These are phyloP conservation scores for Pleurotus platypus DNA, from an alignment of 768 basidiomycete species.

Conservation along the genomic window DNA sequence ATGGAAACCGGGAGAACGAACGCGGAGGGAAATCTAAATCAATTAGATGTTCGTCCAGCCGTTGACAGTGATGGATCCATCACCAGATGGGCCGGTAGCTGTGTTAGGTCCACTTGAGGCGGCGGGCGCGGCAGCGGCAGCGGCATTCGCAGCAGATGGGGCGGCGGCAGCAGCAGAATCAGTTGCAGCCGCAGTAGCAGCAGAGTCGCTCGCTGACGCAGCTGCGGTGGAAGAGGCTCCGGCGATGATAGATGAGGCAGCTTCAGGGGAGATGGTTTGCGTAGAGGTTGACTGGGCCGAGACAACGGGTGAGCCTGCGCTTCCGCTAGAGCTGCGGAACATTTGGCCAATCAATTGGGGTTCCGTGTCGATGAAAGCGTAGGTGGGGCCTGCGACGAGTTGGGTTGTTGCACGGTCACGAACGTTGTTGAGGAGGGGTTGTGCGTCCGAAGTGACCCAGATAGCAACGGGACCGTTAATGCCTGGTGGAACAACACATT, in stretches of 20 bases:
- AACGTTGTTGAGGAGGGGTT: constrained; percentile 63
- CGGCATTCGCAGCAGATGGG: constrained; percentile 13
- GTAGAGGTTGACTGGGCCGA: constrained; percentile 18
- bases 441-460: constrained; percentile 60
- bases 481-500: constrained; percentile 62
- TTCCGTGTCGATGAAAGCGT: constrained; percentile 62
- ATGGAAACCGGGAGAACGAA: not conserved
- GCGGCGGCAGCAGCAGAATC: constrained; percentile 15
- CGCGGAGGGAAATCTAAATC: not conserved
- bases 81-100: constrained; percentile 35
- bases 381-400: constrained; percentile 68
- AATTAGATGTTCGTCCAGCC: constrained; percentile 36
- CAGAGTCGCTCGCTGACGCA: constrained; percentile 30
- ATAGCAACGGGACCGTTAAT: constrained; percentile 75
- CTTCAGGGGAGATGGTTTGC: constrained; percentile 9
- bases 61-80: constrained; percentile 40
- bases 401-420: constrained; percentile 47
- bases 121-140: constrained; percentile 14
- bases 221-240: constrained; percentile 16
- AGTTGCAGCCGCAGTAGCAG: constrained; percentile 27
- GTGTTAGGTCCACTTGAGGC: constrained; percentile 33
- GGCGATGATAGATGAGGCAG: constrained; percentile 18
- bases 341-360: constrained; percentile 49
- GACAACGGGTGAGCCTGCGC: constrained; percentile 8
- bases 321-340: constrained; percentile 23